Percentiles rank a stretch among this genome's conserved stretches.
These are phyloP conservation scores for Xylaria bambusicola DNA, from an alignment of 495 filamentous ascomycete genomes.

Conservation along the genomic window DNA sequence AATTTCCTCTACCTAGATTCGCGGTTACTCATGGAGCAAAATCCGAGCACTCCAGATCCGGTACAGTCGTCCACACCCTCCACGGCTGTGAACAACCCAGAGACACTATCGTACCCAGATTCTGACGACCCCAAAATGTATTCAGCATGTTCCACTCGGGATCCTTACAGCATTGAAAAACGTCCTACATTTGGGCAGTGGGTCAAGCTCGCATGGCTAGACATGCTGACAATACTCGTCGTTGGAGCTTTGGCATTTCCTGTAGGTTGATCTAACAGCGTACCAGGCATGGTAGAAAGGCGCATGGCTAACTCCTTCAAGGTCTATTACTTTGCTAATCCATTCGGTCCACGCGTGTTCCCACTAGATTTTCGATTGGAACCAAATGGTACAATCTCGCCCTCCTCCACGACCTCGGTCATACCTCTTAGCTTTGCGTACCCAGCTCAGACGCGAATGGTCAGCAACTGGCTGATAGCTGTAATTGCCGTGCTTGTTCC, in stretches of 20 bases:
- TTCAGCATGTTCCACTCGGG: conserved; percentile 8
- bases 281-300: background rate
- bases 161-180: conserved; percentile 32
- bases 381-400: background rate
- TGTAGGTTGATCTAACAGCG: conserved; percentile 28
- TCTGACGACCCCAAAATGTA: background rate
- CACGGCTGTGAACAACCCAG: background rate
- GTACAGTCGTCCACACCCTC: background rate
- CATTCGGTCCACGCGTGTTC: conserved; percentile 10
- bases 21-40: conserved; percentile 4
- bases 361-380: conserved; percentile 7
- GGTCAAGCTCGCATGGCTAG: conserved; percentile 47
- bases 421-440: conserved; percentile 54
- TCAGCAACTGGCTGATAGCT: conserved; percentile 48
- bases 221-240: conserved; percentile 49
- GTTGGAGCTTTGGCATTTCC: conserved; percentile 49
- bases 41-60: background rate
- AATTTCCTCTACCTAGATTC: background rate
- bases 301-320: background rate
- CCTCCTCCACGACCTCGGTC: conserved; percentile 22
- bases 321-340: conserved; percentile 8
- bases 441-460: conserved; percentile 47
- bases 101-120: background rate
- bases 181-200: conserved; percentile 47
- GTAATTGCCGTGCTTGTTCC: conserved; percentile 44